Base-by-base conservation (phyloP, 148 eudicot genomes). In the Heliamphora exappendiculata region DNA sequence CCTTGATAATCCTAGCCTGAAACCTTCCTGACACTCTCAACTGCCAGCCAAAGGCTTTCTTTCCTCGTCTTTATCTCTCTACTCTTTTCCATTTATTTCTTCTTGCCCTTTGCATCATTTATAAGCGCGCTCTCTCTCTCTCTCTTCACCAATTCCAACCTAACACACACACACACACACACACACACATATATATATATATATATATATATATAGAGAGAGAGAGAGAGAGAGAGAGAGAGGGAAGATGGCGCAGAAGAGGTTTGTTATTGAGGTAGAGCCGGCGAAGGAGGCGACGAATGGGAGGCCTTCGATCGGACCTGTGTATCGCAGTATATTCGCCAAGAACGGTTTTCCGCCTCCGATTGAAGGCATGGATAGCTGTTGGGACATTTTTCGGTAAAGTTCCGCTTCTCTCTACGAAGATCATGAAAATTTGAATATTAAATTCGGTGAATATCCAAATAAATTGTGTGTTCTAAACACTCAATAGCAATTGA, bases 311-410 rank as follows among this genome's bases (percentile, higher is more conserved):
- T 88, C 97, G 12, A 57, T 75, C 39, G 98, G 97, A 41, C 90
- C 94, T 16, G 98, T 89, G 55, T 93, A 91, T 64, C 94, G 98
- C 4, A 91, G 84, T 59, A 8, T 81, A n/a, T 86, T 74, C 80
- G 97, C 97, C 1, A 94, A 90, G 81, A 89, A 91, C 75, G 97
- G 97, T 6, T 84, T 88, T 81, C 95, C 91, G 17, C 73, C 76
- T 12, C 89, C 88, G 70, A 85, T 90, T 65, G 49, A 77, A 1
- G 97, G 90, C 9, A 78, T 91, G 85, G 93, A 88, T 5, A 85
- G 93, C 80, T 94, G 98, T 72, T 94, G 98, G 98, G 98, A 91
- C 60, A 82, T 94, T 82, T 91, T 94, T 78, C 91, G 97, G 98
- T 94, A 4, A 37, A 31, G 62, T 44, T 83, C 45, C 3, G 3